A percentile compares a stretch with the other conserved stretches of the same genome.
Evolutionary conservation across 2,329 filamentous ascomycete genomes (phyloP).

Genomic region (Aspergillus arachidicola): DNA sequence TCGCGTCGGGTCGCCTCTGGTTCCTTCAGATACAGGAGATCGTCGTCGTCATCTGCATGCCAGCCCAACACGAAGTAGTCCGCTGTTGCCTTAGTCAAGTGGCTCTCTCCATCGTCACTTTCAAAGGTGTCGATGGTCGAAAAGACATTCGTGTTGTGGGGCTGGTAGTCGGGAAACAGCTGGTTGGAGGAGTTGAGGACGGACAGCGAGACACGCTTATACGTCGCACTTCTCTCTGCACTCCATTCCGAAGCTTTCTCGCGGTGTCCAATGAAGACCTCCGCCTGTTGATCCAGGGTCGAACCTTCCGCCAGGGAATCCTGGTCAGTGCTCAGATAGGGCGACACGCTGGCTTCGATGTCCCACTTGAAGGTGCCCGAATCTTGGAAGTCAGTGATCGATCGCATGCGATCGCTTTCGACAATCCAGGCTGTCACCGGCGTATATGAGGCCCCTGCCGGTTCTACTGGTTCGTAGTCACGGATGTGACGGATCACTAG

Average conservation of each 20-base stretch:
- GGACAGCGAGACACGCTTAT: neutral
- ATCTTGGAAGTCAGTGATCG: constrained; percentile 33
- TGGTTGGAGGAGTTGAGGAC: constrained; percentile 32
- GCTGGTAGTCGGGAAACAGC: constrained; percentile 47
- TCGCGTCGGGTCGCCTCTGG: neutral
- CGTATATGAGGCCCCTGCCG: constrained; percentile 29
- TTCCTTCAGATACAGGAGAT: neutral
- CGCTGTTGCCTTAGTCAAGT: constrained; percentile 26
- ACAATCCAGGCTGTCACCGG: constrained; percentile 4
- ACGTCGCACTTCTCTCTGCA: constrained; percentile 1
- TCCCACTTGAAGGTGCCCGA: constrained; percentile 24
- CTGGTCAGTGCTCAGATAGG: constrained; percentile 27
- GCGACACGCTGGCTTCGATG: constrained; percentile 45
- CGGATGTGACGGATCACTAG: constrained; percentile 38
- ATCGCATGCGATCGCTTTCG: constrained; percentile 41
- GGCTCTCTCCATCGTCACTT: constrained; percentile 23
- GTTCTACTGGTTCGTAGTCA: constrained; percentile 5
- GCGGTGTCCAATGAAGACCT: constrained; percentile 47
- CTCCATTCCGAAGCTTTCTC: constrained; percentile 20
- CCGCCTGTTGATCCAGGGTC: constrained; percentile 38
- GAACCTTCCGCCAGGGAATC: neutral
- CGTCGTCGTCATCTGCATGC: constrained; percentile 30
- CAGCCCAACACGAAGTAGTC: constrained; percentile 48
- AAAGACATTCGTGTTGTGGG: constrained; percentile 48
- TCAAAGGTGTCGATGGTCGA: constrained; percentile 44